phyloP scores from a whole-genome alignment of 805 yeast species.

The Pichia scutulata region DNA sequence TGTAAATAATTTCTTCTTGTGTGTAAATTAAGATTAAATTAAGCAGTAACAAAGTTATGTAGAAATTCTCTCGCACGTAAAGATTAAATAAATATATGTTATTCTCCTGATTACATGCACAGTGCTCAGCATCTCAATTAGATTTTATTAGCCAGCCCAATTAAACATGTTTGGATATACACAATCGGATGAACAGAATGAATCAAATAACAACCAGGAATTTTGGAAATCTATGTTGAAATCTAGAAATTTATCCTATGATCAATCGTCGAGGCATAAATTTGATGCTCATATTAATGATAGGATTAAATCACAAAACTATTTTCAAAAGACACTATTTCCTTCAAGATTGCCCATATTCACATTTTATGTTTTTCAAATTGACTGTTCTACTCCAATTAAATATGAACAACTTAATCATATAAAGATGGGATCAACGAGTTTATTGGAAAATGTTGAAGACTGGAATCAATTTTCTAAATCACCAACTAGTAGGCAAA shows the following conservation, averaged over 20 bases:
- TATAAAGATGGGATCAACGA: background rate
- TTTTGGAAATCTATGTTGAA: background rate
- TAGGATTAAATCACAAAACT: constrained; percentile 4
- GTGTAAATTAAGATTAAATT: background rate
- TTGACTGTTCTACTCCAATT: background rate
- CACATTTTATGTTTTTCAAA: background rate
- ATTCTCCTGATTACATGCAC: too few species aligned
- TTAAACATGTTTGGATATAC: background rate
- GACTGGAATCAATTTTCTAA: background rate
- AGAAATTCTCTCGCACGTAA: background rate
- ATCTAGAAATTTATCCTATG: background rate
- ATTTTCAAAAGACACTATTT: constrained; percentile 7
- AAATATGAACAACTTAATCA: background rate
- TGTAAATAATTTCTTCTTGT: background rate
- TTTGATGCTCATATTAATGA: background rate
- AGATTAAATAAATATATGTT: too few species aligned
- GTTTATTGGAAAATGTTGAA: background rate
- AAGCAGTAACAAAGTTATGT: too few species aligned
- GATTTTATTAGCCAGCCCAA: too few species aligned
- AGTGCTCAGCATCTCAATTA: too few species aligned
- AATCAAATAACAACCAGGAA: background rate
- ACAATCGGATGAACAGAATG: background rate
- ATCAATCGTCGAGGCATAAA: background rate
- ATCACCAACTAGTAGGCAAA: background rate
- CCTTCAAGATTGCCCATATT: constrained; percentile 2